A percentile compares a stretch with the other conserved stretches of the same genome.
Evolutionary conservation across 2,329 filamentous ascomycete species (phyloP).

Genomic region (Sclerotinia sclerotiorum): DNA sequence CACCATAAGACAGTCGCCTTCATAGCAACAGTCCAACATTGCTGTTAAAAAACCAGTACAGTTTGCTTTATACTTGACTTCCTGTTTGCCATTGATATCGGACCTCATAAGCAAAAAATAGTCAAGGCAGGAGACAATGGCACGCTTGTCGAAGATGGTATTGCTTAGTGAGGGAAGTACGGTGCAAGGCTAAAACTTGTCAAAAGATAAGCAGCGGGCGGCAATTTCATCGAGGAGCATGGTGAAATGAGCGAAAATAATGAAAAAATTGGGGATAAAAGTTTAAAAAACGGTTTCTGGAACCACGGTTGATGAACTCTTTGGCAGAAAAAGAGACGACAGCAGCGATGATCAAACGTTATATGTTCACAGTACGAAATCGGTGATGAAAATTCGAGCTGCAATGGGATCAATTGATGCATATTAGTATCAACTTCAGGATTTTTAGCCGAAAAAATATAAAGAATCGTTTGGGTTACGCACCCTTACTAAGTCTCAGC

Average conservation of each 20-base stretch:
- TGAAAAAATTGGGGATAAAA: not conserved
- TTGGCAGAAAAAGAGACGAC: not conserved
- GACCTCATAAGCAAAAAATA: not conserved
- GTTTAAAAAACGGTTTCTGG: not conserved
- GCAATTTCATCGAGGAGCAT: not conserved
- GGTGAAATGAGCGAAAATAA: not conserved
- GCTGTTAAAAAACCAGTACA: not conserved
- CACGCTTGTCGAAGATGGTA: not conserved
- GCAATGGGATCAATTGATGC: not conserved
- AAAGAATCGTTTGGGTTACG: not conserved
- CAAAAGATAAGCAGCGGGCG: not conserved
- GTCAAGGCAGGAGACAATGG: not conserved
- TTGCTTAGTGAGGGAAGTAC: not conserved
- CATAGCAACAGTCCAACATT: constrained; percentile 3
- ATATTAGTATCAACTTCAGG: too few relatives aligned
- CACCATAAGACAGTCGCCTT: not conserved
- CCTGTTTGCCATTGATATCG: not conserved
- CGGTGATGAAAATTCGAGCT: not conserved
- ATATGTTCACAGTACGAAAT: not conserved
- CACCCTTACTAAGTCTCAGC: not conserved
- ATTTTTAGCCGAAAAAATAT: not conserved
- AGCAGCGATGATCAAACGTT: not conserved
- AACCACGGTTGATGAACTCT: not conserved
- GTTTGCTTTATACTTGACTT: not conserved
- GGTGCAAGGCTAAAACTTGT: not conserved